Percentiles rank a stretch among this genome's conserved stretches.
Evolutionary conservation across 768 basidiomycete genomes (phyloP).

Genomic region (Pholiota molesta): DNA sequence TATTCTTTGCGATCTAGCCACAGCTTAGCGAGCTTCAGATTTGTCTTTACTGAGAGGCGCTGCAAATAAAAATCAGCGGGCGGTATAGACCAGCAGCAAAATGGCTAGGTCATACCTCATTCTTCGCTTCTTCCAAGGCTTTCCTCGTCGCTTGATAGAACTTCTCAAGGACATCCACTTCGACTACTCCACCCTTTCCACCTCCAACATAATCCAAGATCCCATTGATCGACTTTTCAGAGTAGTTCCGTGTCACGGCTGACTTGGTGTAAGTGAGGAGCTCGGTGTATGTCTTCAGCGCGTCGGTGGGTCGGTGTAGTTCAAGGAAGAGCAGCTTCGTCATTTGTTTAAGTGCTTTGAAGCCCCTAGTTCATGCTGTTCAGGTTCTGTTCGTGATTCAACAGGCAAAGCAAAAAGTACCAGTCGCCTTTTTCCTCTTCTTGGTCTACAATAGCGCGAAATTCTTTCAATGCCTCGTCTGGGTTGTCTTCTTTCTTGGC

Average conservation of each 20-base stretch:
- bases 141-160: constrained; percentile 95
- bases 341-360: constrained; percentile 97
- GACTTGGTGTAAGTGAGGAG: constrained; percentile 94
- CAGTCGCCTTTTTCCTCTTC: constrained; percentile 96
- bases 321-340: constrained; percentile 90
- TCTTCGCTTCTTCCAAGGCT: constrained; percentile 91
- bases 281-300: constrained; percentile 82
- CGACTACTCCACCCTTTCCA: constrained; percentile 74
- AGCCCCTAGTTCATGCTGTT: constrained; percentile 67
- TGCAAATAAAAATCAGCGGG: constrained; percentile 31
- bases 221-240: constrained; percentile 98
- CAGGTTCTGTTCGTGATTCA: background rate
- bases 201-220: constrained; percentile 98
- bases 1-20: constrained; percentile 98
- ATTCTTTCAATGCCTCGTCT: constrained; percentile 89
- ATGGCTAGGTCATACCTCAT: constrained; percentile 65
- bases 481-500: constrained; percentile 95
- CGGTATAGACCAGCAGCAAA: background rate
- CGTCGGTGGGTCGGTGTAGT: constrained; percentile 80
- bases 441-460: constrained; percentile 84
- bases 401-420: constrained; percentile 38
- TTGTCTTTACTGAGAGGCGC: constrained; percentile 94
- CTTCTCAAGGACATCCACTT: constrained; percentile 87
- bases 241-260: constrained; percentile 92
- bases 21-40: constrained; percentile 94